Base-by-base conservation (phyloP, 2,329 filamentous ascomycete genomes). In the Scytalidium sp. region DNA sequence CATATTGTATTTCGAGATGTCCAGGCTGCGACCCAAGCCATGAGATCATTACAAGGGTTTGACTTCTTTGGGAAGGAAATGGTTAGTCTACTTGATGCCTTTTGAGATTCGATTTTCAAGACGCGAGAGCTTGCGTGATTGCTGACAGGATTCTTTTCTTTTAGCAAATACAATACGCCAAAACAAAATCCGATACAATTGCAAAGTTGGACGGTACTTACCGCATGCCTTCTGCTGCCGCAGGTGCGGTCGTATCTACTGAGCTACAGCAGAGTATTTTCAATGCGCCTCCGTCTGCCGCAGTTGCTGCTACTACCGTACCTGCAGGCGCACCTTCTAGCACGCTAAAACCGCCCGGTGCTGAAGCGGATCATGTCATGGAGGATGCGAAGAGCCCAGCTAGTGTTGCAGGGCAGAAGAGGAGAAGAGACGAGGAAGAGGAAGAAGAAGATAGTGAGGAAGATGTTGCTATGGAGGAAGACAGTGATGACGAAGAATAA, bases 141-240 rank as follows among this genome's bases (percentile, higher is more conserved):
- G 19, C 47, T 25, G 41, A 45, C 52, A 21, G 50, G 17, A 21
- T 3, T 25, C 4, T 17, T 17, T 19, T 41, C 52, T 29, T 49
- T 19, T 59, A 97, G 93, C 88, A 85, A 81, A 91, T 99, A 60
- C 78, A 86, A 57, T 99, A 97, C 68, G 91, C 89, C 50, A 96
- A 92, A 69, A 84, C 85, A 50, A 93, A 93, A 65, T 97, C 92
- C 3, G 80, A 96, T 67, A 87, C 88, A 20, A 83, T 99, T 54
- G 84, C 90, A 27, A 96, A 96, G 69, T 83, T 99, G 47, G 92
- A 96, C 58, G 94, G 94, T 55, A 93, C 90, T 13, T 96, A 91
- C 72, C 85, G 85, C 64, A 79, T 88, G 59, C 84, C 89, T 13
- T 72, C 75, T 39, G 71, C 75, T 22, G 76, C 73, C 22, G 76